These are phyloP conservation scores for Solanum microdontum DNA, from an alignment of 257 asterid species.

Conservation along the genomic window DNA sequence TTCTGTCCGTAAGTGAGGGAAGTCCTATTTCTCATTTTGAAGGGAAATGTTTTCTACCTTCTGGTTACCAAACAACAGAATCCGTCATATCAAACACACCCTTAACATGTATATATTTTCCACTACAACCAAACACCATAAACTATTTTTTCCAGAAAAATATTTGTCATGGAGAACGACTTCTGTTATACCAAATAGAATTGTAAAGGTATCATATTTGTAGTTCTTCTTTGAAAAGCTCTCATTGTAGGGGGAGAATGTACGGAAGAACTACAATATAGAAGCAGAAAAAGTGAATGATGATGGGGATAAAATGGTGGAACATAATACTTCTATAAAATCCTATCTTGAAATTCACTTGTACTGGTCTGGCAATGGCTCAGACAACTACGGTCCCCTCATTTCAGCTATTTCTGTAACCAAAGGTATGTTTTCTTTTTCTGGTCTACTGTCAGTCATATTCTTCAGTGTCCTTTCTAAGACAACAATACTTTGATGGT, in stretches of 20 bases:
- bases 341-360: constrained; percentile 11
- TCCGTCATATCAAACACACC: no score
- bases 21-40: not conserved
- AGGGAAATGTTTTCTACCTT: not conserved
- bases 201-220: not conserved
- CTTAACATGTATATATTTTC: no score
- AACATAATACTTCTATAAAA: not conserved
- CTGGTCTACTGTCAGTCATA: not conserved
- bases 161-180: not conserved
- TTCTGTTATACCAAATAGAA: not conserved
- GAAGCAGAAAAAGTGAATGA: not conserved
- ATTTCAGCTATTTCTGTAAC: constrained; percentile 12
- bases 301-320: not conserved
- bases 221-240: not conserved
- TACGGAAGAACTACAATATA: constrained; percentile 2
- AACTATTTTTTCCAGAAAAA: not conserved
- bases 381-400: constrained; percentile 5
- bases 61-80: not conserved
- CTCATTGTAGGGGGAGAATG: not conserved
- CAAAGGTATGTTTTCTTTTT: not conserved
- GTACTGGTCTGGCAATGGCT: constrained; percentile 13
- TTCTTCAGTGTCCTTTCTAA: not conserved
- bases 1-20: not conserved
- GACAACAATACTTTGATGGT: not conserved
- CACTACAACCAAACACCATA: not conserved